These are phyloP conservation scores for Eucalyptus virginea DNA, from an alignment of 345 rosid genomes.

Conservation along the genomic window DNA sequence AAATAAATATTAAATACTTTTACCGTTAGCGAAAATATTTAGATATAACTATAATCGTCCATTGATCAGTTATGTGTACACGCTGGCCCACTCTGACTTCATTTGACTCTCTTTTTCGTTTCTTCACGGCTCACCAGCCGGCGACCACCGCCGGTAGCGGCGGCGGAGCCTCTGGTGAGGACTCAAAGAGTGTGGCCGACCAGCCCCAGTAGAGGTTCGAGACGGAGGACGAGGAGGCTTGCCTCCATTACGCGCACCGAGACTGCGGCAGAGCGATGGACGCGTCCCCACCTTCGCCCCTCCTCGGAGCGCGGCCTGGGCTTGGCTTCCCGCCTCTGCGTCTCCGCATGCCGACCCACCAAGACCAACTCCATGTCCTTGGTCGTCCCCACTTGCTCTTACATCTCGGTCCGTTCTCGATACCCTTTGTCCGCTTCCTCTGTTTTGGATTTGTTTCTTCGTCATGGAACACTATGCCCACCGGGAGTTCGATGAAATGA, in stretches of 20 bases:
- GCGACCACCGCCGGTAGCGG: too few species aligned
- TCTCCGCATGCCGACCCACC: slow-evolving; percentile 65
- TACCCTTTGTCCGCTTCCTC: neutral
- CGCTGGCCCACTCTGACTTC: too few species aligned
- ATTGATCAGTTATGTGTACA: too few species aligned
- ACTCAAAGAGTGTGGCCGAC: too few species aligned
- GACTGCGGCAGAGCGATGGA: slow-evolving; percentile 55
- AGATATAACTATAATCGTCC: too few species aligned
- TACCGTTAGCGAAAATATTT: fast-evolving
- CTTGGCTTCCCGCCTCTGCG: slow-evolving; percentile 63
- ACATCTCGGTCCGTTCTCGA: slow-evolving; percentile 38
- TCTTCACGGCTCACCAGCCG: too few species aligned
- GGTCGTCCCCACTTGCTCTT: slow-evolving; percentile 60
- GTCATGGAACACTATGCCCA: neutral
- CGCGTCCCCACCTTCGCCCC: slow-evolving; percentile 61
- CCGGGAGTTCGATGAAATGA: neutral
- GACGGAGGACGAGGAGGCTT: slow-evolving; percentile 62
- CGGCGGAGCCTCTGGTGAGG: too few species aligned
- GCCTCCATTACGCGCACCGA: slow-evolving; percentile 38
- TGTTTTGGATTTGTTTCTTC: neutral
- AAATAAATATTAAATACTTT: too few species aligned
- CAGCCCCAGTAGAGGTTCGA: neutral
- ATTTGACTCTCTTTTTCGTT: too few species aligned
- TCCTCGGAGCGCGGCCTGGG: slow-evolving; percentile 69
- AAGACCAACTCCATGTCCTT: slow-evolving; percentile 37